A percentile compares a stretch with the other conserved stretches of the same genome.
phyloP scores from a whole-genome alignment of 225 moss, liverwort and hornwort species.

The Physcomitrellopsis africana region DNA sequence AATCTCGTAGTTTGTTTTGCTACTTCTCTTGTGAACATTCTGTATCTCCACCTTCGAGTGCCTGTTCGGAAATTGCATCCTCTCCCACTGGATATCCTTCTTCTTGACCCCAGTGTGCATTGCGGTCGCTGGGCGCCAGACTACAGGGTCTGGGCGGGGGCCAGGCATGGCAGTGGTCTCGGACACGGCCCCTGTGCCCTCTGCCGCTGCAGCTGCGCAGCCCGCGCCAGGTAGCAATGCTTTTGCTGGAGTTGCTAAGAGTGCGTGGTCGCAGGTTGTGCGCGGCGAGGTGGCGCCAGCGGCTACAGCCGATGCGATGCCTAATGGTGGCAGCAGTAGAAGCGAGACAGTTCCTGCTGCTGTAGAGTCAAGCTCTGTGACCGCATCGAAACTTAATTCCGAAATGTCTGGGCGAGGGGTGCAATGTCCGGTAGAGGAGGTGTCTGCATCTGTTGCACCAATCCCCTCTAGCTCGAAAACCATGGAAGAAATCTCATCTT shows the following conservation, averaged over 20 bases:
- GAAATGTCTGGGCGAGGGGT: constrained; percentile 27
- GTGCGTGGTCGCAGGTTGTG: constrained; percentile 94
- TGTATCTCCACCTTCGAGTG: not conserved
- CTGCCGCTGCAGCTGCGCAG: constrained; percentile 51
- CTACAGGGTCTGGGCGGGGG: constrained; percentile 54
- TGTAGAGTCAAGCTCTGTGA: constrained; percentile 24
- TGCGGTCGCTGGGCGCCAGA: constrained; percentile 39
- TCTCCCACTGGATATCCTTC: constrained; percentile 24
- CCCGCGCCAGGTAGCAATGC: constrained; percentile 38
- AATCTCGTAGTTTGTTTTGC: not conserved
- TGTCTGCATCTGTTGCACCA: constrained; percentile 3
- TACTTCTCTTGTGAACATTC: constrained; percentile 1
- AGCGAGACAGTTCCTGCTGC: constrained; percentile 16
- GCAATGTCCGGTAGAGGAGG: constrained; percentile 32
- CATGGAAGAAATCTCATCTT: constrained; percentile 45
- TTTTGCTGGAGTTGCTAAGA: constrained; percentile 52
- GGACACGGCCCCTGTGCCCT: constrained; percentile 69
- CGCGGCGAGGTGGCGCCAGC: constrained; percentile 62
- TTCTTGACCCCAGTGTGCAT: constrained; percentile 23
- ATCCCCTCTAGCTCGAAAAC: constrained; percentile 35
- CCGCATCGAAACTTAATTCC: constrained; percentile 39
- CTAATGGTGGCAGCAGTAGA: constrained; percentile 17
- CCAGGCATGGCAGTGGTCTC: constrained; percentile 69
- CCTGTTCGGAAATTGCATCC: not conserved
- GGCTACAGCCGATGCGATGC: constrained; percentile 21